Evolutionary conservation across 2,329 filamentous ascomycete species (phyloP).

Genomic region (Cladosporium cucumerinum): DNA sequence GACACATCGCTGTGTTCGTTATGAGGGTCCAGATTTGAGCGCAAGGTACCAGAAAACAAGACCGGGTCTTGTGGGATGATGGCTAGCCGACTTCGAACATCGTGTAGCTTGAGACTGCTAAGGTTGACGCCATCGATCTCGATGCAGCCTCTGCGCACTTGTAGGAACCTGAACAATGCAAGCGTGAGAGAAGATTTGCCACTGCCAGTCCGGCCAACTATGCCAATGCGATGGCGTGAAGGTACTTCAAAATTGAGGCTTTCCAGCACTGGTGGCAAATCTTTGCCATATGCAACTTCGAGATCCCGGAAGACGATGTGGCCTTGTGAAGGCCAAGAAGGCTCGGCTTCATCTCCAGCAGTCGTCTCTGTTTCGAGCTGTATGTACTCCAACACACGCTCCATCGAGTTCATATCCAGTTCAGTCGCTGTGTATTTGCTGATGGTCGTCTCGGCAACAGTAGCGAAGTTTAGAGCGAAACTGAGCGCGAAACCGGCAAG

Average conservation of each 20-base stretch:
- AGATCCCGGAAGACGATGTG: not conserved
- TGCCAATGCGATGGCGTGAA: not conserved
- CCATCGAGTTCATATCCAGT: not conserved
- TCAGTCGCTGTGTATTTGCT: not conserved
- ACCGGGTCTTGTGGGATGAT: conserved; percentile 84
- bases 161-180: not conserved
- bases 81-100: conserved; percentile 56
- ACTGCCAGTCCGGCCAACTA: not conserved
- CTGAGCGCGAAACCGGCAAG: conserved; percentile 85
- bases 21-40: conserved; percentile 75
- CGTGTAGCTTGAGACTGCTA: conserved; percentile 36
- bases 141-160: not conserved
- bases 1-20: conserved; percentile 38
- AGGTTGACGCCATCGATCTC: not conserved
- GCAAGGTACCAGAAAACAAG: conserved; percentile 73
- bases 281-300: not conserved
- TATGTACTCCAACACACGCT: not conserved
- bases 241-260: not conserved
- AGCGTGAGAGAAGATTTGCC: not conserved
- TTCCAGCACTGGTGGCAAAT: not conserved
- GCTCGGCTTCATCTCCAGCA: not conserved
- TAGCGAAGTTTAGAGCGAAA: conserved; percentile 89
- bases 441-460: conserved; percentile 46
- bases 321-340: not conserved
- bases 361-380: not conserved